Conservation (phyloP, 345 rosid species). For the Alliaria petiolata region DNA sequence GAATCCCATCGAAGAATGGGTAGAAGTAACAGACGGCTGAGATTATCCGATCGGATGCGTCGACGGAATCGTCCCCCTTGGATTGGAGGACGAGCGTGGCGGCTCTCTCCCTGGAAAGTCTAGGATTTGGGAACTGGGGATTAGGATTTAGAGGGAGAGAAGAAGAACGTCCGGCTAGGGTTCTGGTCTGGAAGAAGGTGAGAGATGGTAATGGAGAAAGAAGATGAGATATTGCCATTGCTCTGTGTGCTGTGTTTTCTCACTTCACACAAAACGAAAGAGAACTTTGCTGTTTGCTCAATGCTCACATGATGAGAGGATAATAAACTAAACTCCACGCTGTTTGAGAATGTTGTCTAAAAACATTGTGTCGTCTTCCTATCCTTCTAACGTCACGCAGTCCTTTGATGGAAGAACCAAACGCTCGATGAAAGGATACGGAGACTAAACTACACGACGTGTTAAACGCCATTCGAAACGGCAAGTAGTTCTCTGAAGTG, state of each 20-base stretch:
- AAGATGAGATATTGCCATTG: slow-evolving; percentile 44
- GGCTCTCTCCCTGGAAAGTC: slow-evolving; percentile 18
- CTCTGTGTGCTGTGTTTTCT: slow-evolving; percentile 18
- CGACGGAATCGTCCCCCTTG: slow-evolving; percentile 59
- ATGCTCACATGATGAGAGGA: slow-evolving; percentile 11
- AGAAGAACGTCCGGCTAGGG: slow-evolving; percentile 20
- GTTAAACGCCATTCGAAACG: neutral
- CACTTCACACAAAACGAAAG: slow-evolving; percentile 15
- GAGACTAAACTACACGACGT: slow-evolving; percentile 9
- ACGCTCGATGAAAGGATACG: neutral
- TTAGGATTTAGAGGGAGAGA: slow-evolving; percentile 26
- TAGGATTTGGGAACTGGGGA: slow-evolving; percentile 3
- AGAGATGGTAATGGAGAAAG: slow-evolving; percentile 33
- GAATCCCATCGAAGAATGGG: slow-evolving; percentile 91
- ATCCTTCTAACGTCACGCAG: neutral
- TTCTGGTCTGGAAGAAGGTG: slow-evolving; percentile 24
- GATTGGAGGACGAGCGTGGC: slow-evolving; percentile 39
- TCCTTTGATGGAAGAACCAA: neutral
- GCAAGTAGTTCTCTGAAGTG: slow-evolving; percentile 2
- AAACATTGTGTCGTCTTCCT: neutral
- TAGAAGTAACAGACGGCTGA: slow-evolving; percentile 89
- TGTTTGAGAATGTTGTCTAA: neutral
- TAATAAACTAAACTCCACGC: slow-evolving; percentile 26
- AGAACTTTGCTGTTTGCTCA: neutral
- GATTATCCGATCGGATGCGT: slow-evolving; percentile 74